Percentiles rank a stretch among this genome's conserved stretches.
Conservation (phyloP, 805 yeast species). For the Starmerella asiatica region DNA sequence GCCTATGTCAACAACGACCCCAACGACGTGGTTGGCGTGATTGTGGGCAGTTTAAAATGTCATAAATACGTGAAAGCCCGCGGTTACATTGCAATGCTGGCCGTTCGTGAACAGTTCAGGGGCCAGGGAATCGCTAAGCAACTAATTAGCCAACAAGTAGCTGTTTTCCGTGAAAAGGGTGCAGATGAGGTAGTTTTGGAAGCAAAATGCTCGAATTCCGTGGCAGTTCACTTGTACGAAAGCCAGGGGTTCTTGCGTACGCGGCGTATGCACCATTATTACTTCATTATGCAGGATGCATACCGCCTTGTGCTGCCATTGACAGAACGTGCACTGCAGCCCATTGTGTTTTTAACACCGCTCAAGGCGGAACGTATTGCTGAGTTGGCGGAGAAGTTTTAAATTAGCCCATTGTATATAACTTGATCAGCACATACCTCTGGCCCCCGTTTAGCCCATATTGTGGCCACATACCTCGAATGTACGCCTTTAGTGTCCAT, state of each 20-base stretch:
- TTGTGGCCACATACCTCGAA: too few relatives aligned
- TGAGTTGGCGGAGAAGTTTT: conserved; percentile 7
- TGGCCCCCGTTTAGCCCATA: too few relatives aligned
- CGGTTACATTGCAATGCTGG: conserved; percentile 95
- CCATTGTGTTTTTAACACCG: conserved; percentile 22
- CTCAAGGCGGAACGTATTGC: conserved; percentile 3
- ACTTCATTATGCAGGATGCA: conserved; percentile 87
- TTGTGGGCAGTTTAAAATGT: conserved; percentile 66
- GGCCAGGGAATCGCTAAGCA: conserved; percentile 72
- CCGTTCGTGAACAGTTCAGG: conserved; percentile 57
- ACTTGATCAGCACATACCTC: background rate
- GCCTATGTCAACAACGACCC: conserved; percentile 29
- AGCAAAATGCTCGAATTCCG: conserved; percentile 69
- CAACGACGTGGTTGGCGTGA: conserved; percentile 47
- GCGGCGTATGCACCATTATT: conserved; percentile 72
- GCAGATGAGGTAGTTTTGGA: conserved; percentile 91
- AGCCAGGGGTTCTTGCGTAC: conserved; percentile 61
- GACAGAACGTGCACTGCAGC: conserved; percentile 39
- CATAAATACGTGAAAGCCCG: conserved; percentile 62
- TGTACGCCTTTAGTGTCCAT: too few relatives aligned
- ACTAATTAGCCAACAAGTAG: conserved; percentile 49
- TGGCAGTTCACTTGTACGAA: conserved; percentile 59
- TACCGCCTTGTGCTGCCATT: conserved; percentile 73
- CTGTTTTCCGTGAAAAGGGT: conserved; percentile 45
- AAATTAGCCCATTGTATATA: background rate